phyloP scores from a whole-genome alignment of 495 filamentous ascomycete genomes.

The Recurvomyces mirabilis region DNA sequence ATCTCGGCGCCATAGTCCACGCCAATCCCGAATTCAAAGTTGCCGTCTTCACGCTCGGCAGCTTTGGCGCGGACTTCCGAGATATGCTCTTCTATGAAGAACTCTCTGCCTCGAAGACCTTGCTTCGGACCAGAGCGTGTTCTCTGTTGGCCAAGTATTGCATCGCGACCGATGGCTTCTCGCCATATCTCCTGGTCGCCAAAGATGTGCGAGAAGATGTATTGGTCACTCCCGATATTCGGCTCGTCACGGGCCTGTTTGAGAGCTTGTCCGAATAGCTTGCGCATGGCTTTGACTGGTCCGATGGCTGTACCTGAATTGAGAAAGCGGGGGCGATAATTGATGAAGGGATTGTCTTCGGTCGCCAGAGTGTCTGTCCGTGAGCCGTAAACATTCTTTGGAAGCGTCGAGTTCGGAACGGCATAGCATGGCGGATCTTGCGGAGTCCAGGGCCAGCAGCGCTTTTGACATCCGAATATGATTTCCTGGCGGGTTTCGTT shows the following conservation, averaged over 20 bases:
- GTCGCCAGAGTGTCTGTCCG: conserved; percentile 33
- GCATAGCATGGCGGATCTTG: conserved; percentile 42
- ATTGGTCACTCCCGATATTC: conserved; percentile 23
- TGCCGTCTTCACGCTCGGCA: neutral
- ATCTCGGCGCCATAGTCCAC: conserved; percentile 43
- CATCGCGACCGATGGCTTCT: conserved; percentile 28
- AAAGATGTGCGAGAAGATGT: conserved; percentile 45
- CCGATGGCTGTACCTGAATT: conserved; percentile 10
- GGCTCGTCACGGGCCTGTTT: neutral
- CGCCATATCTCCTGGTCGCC: conserved; percentile 48
- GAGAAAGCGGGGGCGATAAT: conserved; percentile 8
- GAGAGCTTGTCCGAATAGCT: conserved; percentile 7
- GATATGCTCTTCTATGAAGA: neutral
- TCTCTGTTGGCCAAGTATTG: conserved; percentile 32
- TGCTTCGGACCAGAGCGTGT: conserved; percentile 27
- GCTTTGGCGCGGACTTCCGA: neutral
- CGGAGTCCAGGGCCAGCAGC: conserved; percentile 37
- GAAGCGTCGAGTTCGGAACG: conserved; percentile 45
- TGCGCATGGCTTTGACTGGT: conserved; percentile 12
- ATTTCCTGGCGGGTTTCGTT: conserved; percentile 10
- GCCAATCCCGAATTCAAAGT: conserved; percentile 44
- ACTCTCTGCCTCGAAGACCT: neutral
- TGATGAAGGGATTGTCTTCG: conserved; percentile 1
- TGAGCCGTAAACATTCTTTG: conserved; percentile 44
- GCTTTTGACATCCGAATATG: conserved; percentile 38